Percentiles rank a stretch among this genome's conserved stretches.
Evolutionary conservation across 2,329 filamentous ascomycete species (phyloP).

Genomic region (Nannizzia gypsea): DNA sequence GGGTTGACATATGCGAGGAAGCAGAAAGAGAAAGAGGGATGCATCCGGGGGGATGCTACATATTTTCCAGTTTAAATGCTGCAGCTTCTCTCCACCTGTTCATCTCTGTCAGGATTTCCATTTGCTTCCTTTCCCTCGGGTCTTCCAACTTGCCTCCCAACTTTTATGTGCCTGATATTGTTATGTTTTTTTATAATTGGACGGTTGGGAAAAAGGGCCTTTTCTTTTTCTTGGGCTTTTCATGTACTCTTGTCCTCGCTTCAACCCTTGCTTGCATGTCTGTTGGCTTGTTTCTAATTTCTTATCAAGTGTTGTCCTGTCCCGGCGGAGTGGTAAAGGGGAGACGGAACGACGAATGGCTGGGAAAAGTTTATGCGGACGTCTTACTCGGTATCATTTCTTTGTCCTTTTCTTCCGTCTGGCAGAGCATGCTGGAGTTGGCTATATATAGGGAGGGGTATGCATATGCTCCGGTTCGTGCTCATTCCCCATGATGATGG

Average conservation of each 20-base stretch:
- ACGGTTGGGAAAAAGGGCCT: neutral
- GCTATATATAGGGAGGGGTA: neutral
- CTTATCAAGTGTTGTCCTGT: neutral
- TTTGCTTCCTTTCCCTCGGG: conserved; percentile 1
- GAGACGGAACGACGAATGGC: neutral
- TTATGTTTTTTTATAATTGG: neutral
- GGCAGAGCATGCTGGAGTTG: neutral
- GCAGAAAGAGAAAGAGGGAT: neutral
- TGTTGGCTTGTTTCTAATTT: neutral
- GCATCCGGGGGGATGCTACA: neutral
- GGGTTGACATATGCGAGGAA: neutral
- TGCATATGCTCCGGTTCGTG: neutral
- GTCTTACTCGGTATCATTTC: neutral
- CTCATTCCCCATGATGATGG: conserved; percentile 2
- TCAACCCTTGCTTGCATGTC: neutral
- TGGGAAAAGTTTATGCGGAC: conserved; percentile 2
- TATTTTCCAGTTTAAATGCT: neutral
- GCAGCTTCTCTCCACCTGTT: neutral
- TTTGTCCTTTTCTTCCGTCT: neutral
- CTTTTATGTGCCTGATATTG: conserved; percentile 1
- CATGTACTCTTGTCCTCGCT: neutral
- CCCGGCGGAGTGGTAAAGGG: neutral
- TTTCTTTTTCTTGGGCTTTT: neutral
- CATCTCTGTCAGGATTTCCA: neutral
- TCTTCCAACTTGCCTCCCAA: neutral